Conservation (phyloP, 192 early-diverging fungal species). For the Backusella psychrophila region DNA sequence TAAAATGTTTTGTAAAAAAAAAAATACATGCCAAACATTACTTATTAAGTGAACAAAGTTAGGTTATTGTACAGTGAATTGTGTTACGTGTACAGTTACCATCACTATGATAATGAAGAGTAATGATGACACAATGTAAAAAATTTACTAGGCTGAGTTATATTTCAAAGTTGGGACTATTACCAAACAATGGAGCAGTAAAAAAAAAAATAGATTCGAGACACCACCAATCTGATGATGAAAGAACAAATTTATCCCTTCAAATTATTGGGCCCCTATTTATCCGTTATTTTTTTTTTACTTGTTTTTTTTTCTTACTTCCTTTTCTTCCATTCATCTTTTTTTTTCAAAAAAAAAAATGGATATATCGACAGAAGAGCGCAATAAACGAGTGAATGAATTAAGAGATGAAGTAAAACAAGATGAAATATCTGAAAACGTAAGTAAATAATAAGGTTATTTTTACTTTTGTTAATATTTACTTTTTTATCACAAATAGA, state of each 20-base stretch:
- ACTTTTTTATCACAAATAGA: background rate
- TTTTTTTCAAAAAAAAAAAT: background rate
- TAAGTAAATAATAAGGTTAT: background rate
- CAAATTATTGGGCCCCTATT: background rate
- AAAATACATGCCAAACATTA: too few relatives aligned
- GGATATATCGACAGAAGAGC: background rate
- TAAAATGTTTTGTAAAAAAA: too few relatives aligned
- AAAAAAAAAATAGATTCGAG: background rate
- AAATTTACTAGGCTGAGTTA: too few relatives aligned
- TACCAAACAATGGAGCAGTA: background rate
- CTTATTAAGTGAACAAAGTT: too few relatives aligned
- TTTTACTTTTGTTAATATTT: background rate
- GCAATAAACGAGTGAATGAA: background rate
- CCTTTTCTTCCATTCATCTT: background rate
- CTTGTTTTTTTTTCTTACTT: background rate
- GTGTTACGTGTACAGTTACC: too few relatives aligned
- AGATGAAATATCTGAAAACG: background rate
- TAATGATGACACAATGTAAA: too few relatives aligned
- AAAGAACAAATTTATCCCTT: conserved; percentile 1
- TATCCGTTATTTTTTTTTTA: background rate
- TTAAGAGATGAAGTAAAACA: background rate
- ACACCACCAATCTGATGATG: background rate
- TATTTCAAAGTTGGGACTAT: too few relatives aligned
- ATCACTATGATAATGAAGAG: too few relatives aligned
- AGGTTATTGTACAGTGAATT: too few relatives aligned